Evolutionary conservation across 2,329 filamentous ascomycete species (phyloP).

Genomic region (Beauveria sp.): DNA sequence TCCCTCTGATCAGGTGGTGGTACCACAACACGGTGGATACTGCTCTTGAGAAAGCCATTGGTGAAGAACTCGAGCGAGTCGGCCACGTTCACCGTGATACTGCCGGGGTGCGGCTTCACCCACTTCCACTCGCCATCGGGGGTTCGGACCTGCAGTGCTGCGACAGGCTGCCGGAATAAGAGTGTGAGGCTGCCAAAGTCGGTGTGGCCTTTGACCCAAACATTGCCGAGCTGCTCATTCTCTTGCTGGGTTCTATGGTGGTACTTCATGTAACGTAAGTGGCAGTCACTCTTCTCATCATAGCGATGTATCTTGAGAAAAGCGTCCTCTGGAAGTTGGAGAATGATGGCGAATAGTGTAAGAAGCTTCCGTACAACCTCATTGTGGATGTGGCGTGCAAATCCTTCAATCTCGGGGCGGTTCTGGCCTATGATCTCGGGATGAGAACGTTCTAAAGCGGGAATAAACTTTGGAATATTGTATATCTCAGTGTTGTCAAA

Average conservation of each 20-base stretch:
- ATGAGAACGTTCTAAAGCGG: no score
- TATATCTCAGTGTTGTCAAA: no score
- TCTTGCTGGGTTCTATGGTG: conserved; percentile 33
- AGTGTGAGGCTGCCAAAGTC: conserved; percentile 50
- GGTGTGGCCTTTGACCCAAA: conserved; percentile 39
- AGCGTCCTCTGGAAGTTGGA: conserved; percentile 50
- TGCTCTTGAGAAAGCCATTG: conserved; percentile 36
- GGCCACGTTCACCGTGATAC: conserved; percentile 46
- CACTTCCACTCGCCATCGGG: conserved; percentile 40
- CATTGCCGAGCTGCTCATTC: conserved; percentile 28
- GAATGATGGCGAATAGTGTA: conserved; percentile 36
- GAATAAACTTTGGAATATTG: no score
- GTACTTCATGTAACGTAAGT: background rate
- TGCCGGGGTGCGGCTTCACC: conserved; percentile 38
- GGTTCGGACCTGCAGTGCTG: conserved; percentile 45
- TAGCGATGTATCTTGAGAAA: conserved; percentile 12
- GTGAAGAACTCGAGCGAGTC: conserved; percentile 43
- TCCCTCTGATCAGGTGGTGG: conserved; percentile 36
- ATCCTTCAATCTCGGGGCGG: conserved; percentile 22
- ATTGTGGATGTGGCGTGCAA: conserved; percentile 28
- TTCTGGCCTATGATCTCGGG: no score
- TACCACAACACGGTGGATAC: conserved; percentile 35
- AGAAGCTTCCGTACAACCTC: conserved; percentile 27
- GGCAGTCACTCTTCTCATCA: background rate
- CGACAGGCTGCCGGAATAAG: conserved; percentile 50